Base-by-base conservation (phyloP, 805 yeast genomes). In the Ogataea minuta region DNA sequence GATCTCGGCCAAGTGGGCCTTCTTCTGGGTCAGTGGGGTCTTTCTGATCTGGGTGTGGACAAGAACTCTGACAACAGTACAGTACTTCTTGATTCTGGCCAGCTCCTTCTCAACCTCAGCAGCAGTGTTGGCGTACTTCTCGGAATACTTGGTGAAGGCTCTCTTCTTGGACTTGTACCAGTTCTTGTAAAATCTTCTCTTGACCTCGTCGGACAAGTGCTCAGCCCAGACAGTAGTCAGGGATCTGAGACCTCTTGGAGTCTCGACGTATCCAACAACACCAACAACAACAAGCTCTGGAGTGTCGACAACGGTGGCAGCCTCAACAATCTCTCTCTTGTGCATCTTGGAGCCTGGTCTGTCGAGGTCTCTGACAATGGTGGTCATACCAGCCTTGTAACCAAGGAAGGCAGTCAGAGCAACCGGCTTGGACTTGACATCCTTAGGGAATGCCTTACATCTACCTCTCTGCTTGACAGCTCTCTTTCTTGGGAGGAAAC, bases 341-440 rank as follows among this genome's bases (percentile, higher is more conserved):
- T 93, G 97, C 96, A 91, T 89, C 83, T 93, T 93, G 71, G 99
- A 93, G 73, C 99, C 99, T 77, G 99, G 99, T 79, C 98, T 86
- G 91, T 93, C 97, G 71, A 93, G 84, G 79, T 93, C 99, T 81
- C 99, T 90, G 69, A 93, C 99, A 64, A 89, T 88, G 77, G 99
- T 93, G 77, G 99, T 83, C 99, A 93, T 93, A 88, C 99, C 99
- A 63, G 99, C 99, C 83, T 77, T 77, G 96, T 93, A 93, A 78
- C 99, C 99, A 64, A 93, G 83, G 95, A 91, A 93, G 61, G 99
- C 97, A 63, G 99, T 93, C 74, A 93, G 79, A 72, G 95, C 95
- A 63, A 90, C 96, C 64, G 98, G 95, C 85, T 91, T 91, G 58
- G 95, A 71, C 78, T 85, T 82, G 74, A 87, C 95, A 74, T 91